A percentile compares a stretch with the other conserved stretches of the same genome.
Conservation (phyloP, 768 basidiomycete genomes). For the Mycena chlorophos region DNA sequence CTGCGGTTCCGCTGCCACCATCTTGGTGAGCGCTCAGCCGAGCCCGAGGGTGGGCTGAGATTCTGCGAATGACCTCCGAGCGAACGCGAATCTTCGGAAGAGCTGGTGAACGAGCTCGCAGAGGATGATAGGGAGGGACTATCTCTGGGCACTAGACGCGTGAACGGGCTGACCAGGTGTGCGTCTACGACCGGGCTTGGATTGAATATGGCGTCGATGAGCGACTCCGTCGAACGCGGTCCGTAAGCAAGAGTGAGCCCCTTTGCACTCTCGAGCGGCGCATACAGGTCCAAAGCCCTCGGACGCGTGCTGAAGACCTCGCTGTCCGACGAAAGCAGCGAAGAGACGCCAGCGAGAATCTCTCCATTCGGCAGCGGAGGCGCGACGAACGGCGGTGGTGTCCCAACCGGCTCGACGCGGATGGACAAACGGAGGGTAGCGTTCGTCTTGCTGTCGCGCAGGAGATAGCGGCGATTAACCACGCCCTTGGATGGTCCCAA, state of each 20-base stretch:
- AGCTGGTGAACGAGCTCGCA: not conserved
- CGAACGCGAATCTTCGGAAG: not conserved
- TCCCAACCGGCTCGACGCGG: slow-evolving; percentile 40
- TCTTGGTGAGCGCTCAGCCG: not conserved
- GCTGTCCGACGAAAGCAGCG: slow-evolving; percentile 43
- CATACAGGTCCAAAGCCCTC: slow-evolving; percentile 49
- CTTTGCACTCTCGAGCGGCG: slow-evolving; percentile 2
- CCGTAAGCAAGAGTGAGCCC: slow-evolving; percentile 50
- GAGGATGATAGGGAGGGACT: not conserved
- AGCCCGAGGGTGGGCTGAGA: not conserved
- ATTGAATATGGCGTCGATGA: slow-evolving; percentile 82
- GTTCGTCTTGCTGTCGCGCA: slow-evolving; percentile 76
- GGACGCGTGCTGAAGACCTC: slow-evolving; percentile 56
- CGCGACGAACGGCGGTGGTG: slow-evolving; percentile 44
- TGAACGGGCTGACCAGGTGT: slow-evolving; percentile 43
- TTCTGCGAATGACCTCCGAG: not conserved
- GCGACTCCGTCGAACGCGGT: slow-evolving; percentile 63
- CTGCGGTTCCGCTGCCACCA: slow-evolving; percentile 2
- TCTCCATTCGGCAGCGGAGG: slow-evolving; percentile 73
- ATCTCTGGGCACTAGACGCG: slow-evolving; percentile 33
- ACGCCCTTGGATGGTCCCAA: slow-evolving; percentile 36
- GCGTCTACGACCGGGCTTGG: slow-evolving; percentile 52
- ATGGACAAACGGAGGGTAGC: slow-evolving; percentile 72
- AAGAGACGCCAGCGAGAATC: slow-evolving; percentile 67
- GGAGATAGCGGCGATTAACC: slow-evolving; percentile 64